Percentiles rank a stretch among this genome's conserved stretches.
phyloP scores from a whole-genome alignment of 2,329 filamentous ascomycete species.

The Penicillium corylophilum region DNA sequence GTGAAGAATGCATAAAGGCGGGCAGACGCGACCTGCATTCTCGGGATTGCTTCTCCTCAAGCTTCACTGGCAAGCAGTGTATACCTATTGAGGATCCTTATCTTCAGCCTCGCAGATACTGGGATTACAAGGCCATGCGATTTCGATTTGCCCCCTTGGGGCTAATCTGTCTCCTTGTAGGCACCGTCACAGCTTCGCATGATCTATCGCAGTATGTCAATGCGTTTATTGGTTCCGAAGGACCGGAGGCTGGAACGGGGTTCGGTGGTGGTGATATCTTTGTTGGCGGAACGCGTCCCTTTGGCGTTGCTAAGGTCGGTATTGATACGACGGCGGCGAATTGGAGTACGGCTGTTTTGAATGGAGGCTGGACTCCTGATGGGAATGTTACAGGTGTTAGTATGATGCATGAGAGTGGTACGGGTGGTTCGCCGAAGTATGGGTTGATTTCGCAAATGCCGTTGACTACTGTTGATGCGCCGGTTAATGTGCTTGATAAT shows the following conservation, averaged over 20 bases:
- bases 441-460: slow-evolving; percentile 35
- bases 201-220: slow-evolving; percentile 45
- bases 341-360: slow-evolving; percentile 37
- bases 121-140: background rate
- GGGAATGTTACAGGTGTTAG: slow-evolving; percentile 52
- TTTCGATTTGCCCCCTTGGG: background rate
- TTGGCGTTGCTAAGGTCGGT: slow-evolving; percentile 46
- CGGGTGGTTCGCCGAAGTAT: slow-evolving; percentile 46
- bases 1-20: slow-evolving; percentile 11
- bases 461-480: slow-evolving; percentile 37
- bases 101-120: background rate
- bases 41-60: background rate
- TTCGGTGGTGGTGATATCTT: slow-evolving; percentile 47
- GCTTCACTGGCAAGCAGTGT: background rate
- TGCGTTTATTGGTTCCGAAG: slow-evolving; percentile 49
- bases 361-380: slow-evolving; percentile 49
- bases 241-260: slow-evolving; percentile 41
- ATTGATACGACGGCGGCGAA: slow-evolving; percentile 40
- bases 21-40: background rate
- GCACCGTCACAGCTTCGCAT: slow-evolving; percentile 1
- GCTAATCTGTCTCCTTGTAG: background rate
- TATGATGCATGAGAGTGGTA: slow-evolving; percentile 52
- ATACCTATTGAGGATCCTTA: background rate
- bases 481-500: slow-evolving; percentile 44
- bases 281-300: slow-evolving; percentile 45